Base-by-base conservation (phyloP, 2,329 filamentous ascomycete species). In the Trichoderma asperellum region DNA sequence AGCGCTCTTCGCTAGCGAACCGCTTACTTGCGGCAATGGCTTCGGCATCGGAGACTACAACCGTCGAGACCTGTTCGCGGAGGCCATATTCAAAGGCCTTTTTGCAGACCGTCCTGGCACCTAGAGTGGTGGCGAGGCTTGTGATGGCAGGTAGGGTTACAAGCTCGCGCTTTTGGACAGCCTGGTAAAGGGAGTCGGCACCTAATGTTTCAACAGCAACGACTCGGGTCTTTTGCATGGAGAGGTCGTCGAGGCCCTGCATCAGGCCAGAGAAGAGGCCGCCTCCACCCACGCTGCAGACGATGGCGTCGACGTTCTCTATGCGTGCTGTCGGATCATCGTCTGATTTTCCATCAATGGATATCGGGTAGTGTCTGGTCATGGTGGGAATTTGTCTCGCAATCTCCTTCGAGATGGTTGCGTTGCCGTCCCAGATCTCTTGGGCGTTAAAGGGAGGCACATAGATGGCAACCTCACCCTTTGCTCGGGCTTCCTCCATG, bases 271-370 rank as follows among this genome's bases (percentile, higher is more conserved):
- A 90, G 59, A 96, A 85, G n/a, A 96, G 79, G 0, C 92, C 92
- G 12, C 93, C 92, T n/a, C 92, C 92, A 5, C 92, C 92, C 47
- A 94, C 91, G 70, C 85, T 90, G 78, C 91, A 94, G 52, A 94
- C 84, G 5, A 96, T 82, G 1, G 87, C 91, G 74, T 93, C 89
- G 2, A 91, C 83, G 18, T 72, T 72, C 52, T 24, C 12, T 24
- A 40, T 27, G 16, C 57, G 37, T 40, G 21, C 75, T 32, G 91
- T 91, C 5, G 91, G 91, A 5, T 91, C 90, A 35, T 93, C 91
- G 68, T 85, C 88, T 12, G 79, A 89, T 92, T 43, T 83, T 1
- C 93, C 80, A 0, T 85, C 89, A 18, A 49, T n/a, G 8, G 73
- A 92, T 24, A 72, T 66, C 8, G 71, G 73, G 10, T 75, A 71